Evolutionary conservation across 2,329 filamentous ascomycete species (phyloP).

Genomic region (Ilyonectria destructans): DNA sequence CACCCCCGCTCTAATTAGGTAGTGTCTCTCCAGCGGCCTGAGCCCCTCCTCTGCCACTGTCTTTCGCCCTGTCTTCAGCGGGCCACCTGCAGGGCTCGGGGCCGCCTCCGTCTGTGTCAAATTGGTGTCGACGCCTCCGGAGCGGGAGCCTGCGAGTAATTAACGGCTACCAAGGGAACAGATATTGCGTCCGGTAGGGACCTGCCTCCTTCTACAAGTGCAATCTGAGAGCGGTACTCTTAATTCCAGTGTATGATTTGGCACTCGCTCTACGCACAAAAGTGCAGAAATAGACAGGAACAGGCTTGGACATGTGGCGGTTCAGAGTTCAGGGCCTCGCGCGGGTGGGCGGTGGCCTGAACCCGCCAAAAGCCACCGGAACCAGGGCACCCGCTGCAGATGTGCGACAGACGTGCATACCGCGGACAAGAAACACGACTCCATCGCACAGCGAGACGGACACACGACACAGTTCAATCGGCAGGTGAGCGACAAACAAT

Average conservation of each 20-base stretch:
- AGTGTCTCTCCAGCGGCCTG: background rate
- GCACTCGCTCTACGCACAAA: no score
- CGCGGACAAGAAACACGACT: background rate
- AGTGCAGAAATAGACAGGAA: background rate
- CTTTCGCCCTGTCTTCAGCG: background rate
- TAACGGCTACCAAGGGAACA: no score
- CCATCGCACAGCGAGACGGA: background rate
- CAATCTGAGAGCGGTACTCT: no score
- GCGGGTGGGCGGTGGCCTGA: no score
- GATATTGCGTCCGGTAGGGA: background rate
- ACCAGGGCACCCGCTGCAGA: conserved; percentile 6
- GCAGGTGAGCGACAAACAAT: background rate
- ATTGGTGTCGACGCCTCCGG: background rate
- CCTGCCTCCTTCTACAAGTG: background rate
- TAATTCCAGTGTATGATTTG: no score
- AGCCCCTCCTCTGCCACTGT: background rate
- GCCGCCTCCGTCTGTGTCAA: background rate
- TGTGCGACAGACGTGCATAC: conserved; percentile 22
- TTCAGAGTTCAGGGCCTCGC: conserved; percentile 3
- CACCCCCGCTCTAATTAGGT: no score
- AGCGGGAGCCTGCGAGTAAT: background rate
- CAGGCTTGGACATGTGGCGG: background rate
- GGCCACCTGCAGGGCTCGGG: background rate
- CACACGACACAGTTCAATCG: background rate
- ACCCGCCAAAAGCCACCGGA: no score